Percentiles rank a stretch among this genome's conserved stretches.
phyloP scores from a whole-genome alignment of 768 basidiomycete species.

The Mycena galopus region DNA sequence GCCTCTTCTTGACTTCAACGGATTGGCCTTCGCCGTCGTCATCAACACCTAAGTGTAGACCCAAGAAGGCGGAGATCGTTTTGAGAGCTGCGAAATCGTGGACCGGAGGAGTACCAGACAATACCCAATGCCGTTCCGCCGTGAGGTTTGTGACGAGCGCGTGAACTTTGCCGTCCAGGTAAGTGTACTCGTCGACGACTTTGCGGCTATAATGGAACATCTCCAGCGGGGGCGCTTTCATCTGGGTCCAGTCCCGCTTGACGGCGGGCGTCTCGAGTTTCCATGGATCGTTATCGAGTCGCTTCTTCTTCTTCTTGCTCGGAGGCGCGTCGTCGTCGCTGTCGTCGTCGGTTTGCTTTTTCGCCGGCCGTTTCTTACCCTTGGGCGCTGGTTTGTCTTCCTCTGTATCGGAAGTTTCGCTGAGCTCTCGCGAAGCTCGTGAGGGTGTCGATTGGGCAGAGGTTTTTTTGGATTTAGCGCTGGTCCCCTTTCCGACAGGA shows the following conservation, averaged over 20 bases:
- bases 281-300: conserved; percentile 82
- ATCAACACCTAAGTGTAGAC: conserved; percentile 92
- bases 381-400: conserved; percentile 44
- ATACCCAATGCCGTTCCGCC: conserved; percentile 89
- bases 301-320: conserved; percentile 69
- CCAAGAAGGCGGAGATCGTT: conserved; percentile 89
- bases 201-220: conserved; percentile 93
- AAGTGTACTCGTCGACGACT: conserved; percentile 96
- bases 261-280: conserved; percentile 74
- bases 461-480: conserved; percentile 34
- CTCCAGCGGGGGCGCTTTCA: conserved; percentile 88
- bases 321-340: conserved; percentile 55
- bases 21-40: conserved; percentile 89
- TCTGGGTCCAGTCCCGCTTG: conserved; percentile 79
- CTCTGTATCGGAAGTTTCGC: conserved; percentile 25
- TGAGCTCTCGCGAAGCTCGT: conserved; percentile 18
- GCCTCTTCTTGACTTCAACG: conserved; percentile 82
- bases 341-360: conserved; percentile 50
- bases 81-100: conserved; percentile 92
- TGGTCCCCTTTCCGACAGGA: conserved; percentile 28
- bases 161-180: conserved; percentile 85
- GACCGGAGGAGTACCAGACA: conserved; percentile 96
- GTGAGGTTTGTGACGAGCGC: conserved; percentile 82
- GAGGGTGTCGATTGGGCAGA: conserved; percentile 34
- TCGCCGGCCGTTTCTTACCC: conserved; percentile 53